Base-by-base conservation (phyloP, 1,284 basidiomycete species). In the Trichosporon ovoides region DNA sequence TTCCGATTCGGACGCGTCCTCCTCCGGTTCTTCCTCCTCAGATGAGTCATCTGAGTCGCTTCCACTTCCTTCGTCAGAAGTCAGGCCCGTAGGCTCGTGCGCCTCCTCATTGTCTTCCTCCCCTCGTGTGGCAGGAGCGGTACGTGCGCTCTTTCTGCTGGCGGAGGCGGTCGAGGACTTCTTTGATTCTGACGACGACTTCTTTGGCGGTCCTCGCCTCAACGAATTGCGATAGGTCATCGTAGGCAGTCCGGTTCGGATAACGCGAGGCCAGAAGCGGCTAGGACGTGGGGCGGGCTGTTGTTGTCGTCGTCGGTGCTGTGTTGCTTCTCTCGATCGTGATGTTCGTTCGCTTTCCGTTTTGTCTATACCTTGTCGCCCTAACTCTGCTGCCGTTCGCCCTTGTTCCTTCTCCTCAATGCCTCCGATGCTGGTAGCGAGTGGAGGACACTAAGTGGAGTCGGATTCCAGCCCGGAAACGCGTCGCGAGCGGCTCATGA, bases 21-120 rank as follows among this genome's bases (percentile, higher is more conserved):
- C 28, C 11, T 31, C 43, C 11, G 12, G 10, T 14, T 24, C 40
- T 4, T 46, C 43, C 19, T 19, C 50, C 13, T 20, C 36, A 7
- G 14, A 34, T 2, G 49, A 46, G 22, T 0, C n/a, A 5, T 31
- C 28, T 12, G 48, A 34, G 19, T 53, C 52, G 16, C 22, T 13
- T 19, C 19, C 38, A 16, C 18, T 18, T 3, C 56, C 55, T 9
- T 61, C 57, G 19, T 67, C 64, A 16, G 64, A 65, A n/a, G 72
- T 75, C 61, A 75, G 38, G 7, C 73, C 73, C 13, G 70, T 75
- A 1, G 69, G 66, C 24, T 66, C 65, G 50, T 60, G 28, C 19
- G 22, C 55, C 7, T 59, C 57, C 13, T 58, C 62, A 37, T 61
- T 52, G 20, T 55, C 31, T 19, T 43, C 18, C 37, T 56, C 33